Evolutionary conservation across 2,329 filamentous ascomycete species (phyloP).

Genomic region (Monilinia laxa): DNA sequence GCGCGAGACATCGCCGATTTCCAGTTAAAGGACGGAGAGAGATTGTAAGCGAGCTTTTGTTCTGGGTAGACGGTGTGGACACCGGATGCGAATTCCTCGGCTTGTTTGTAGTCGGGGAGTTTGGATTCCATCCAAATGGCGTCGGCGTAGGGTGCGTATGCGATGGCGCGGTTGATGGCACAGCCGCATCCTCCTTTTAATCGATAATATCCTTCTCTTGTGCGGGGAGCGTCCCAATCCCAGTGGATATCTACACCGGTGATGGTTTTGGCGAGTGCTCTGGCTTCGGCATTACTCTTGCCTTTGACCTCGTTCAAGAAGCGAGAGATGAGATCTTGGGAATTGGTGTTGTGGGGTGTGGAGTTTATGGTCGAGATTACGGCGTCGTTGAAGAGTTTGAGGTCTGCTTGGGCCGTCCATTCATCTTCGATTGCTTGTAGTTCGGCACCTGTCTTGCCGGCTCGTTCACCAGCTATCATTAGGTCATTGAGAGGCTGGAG

Average conservation of each 20-base stretch:
- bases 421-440: slow-evolving; percentile 90
- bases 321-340: slow-evolving; percentile 54
- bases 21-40: slow-evolving; percentile 99
- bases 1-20: slow-evolving; percentile 89
- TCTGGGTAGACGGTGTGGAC: slow-evolving; percentile 95
- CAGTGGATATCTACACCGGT: slow-evolving; percentile 83
- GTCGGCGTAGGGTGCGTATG: slow-evolving; percentile 90
- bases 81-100: slow-evolving; percentile 87
- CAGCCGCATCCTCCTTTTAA: slow-evolving; percentile 89
- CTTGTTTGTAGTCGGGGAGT: slow-evolving; percentile 86
- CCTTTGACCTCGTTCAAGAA: slow-evolving; percentile 71
- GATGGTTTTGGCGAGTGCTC: slow-evolving; percentile 73
- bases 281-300: slow-evolving; percentile 81
- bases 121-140: slow-evolving; percentile 99
- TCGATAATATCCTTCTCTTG: slow-evolving; percentile 92
- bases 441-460: slow-evolving; percentile 75
- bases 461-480: slow-evolving; percentile 80
- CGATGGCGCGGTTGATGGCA: slow-evolving; percentile 84
- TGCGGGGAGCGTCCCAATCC: slow-evolving; percentile 92
- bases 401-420: slow-evolving; percentile 75
- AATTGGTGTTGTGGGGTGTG: slow-evolving; percentile 64
- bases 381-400: slow-evolving; percentile 89
- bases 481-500: slow-evolving; percentile 85
- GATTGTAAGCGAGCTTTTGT: slow-evolving; percentile 97
- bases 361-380: slow-evolving; percentile 79